Evolutionary conservation across 1,284 basidiomycete genomes (phyloP), one percentile per base, ranked within the genome.

Genomic region (Trichosporon ovoides): DNA sequence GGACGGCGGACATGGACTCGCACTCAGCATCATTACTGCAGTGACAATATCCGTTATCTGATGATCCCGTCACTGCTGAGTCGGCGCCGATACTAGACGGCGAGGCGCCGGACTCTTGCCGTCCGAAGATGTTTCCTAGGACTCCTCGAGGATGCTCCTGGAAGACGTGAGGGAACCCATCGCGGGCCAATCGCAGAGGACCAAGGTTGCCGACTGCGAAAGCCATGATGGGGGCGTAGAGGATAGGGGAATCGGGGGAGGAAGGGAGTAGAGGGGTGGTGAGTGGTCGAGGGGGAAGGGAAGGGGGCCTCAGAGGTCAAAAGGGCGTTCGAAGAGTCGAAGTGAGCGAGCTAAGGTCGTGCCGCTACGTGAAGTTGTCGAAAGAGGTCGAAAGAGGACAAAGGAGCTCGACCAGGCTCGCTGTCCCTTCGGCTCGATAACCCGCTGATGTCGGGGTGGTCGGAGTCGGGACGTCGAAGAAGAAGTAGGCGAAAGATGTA

Each of bases 371-470:
- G 24, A 16, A 22, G 28, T 48, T 48, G 43, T 48, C 43, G 43
- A 48, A 48, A 9, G 43, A 22, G 43, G 43, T 28, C 43, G 43
- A 48, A 31, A 48, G 43, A 48, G 28, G 22, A 28, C 28, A 48
- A 48, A 48, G 43, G 43, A 48, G 43, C 28, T 48, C 43, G 43
- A 48, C 43, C 43, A 48, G 43, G n/a, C 43, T 48, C 43, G 43
- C 43, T 48, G 22, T 48, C 43, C 28, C 43, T 28, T 48, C 43
- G 16, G n/a, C 28, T 31, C 43, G 43, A 48, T 28, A n/a, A 10
- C 43, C 43, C 43, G 28, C 43, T 28, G 14, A 10, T 22, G 43
- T 7, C 11, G 43, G 43, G 43, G 43, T n/a, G 24, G 24, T 48
- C 43, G 43, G n/a, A 48, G 19, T 28, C 43, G 18, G 43, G 43